phyloP scores from a whole-genome alignment of 306 rosid species.

The Cotoneaster glaucophyllus region DNA sequence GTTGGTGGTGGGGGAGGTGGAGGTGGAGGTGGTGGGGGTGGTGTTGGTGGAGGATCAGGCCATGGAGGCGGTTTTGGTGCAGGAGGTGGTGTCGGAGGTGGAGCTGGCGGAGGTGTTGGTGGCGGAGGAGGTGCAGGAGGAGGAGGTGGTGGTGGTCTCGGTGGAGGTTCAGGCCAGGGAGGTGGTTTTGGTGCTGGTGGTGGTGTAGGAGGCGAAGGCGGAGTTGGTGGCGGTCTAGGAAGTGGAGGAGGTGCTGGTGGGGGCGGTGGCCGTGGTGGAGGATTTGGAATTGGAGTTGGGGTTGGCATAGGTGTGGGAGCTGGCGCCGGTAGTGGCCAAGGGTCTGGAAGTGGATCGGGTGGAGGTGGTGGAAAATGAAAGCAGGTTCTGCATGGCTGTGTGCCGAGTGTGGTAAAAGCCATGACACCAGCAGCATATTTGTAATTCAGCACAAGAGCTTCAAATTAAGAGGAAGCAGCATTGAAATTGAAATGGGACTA shows the following conservation, averaged over 20 bases:
- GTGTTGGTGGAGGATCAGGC: slow-evolving; percentile 2
- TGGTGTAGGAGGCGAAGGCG: slow-evolving; percentile 34
- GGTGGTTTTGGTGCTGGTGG: slow-evolving; percentile 24
- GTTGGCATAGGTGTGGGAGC: slow-evolving; percentile 44
- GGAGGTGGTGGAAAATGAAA: slow-evolving; percentile 32
- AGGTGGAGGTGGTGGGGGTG: neutral
- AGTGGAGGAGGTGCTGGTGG: slow-evolving; percentile 30
- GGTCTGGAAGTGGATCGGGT: slow-evolving; percentile 31
- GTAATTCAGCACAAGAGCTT: neutral
- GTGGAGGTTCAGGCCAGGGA: slow-evolving; percentile 8
- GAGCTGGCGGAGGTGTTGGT: neutral
- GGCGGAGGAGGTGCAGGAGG: slow-evolving; percentile 5
- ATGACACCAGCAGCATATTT: neutral
- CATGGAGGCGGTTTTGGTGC: slow-evolving; percentile 9
- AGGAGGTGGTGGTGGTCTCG: neutral
- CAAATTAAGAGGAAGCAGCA: neutral
- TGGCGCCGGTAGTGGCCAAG: slow-evolving; percentile 36
- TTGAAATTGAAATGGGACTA: too few species aligned
- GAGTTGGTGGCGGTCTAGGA: slow-evolving; percentile 53
- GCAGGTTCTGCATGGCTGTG: neutral
- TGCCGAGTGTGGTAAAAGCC: neutral
- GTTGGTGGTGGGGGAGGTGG: slow-evolving; percentile 1
- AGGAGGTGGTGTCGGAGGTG: slow-evolving; percentile 27
- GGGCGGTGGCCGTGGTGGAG: slow-evolving; percentile 18
- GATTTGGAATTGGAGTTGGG: slow-evolving; percentile 37